Evolutionary conservation across 139 green algal genomes (phyloP).

Genomic region (Chlorella sp.): DNA sequence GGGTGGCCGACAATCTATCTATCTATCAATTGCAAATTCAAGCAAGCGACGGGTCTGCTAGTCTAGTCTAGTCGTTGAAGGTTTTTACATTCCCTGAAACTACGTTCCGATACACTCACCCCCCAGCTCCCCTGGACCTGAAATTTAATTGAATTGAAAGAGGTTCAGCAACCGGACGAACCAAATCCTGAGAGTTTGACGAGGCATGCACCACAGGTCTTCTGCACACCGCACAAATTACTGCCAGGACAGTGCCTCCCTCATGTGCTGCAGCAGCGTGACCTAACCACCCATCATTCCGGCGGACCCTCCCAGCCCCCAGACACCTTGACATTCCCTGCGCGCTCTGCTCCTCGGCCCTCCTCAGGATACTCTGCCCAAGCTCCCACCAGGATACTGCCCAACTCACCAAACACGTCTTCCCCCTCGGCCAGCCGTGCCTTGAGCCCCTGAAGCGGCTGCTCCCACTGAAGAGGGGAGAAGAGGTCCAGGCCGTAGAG

Average conservation of each 20-base stretch:
- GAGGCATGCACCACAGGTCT: background rate
- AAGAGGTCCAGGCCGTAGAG: constrained; percentile 96
- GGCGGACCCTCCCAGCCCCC: background rate
- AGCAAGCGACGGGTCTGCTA: too few relatives aligned
- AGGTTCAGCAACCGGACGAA: too few relatives aligned
- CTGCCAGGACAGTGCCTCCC: background rate
- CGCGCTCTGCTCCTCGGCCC: background rate
- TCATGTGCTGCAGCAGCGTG: too few relatives aligned
- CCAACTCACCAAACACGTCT: constrained; percentile 81
- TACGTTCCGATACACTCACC: too few relatives aligned
- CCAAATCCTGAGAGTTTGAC: background rate
- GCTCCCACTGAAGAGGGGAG: constrained; percentile 89
- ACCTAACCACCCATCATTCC: background rate
- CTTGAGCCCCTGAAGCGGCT: constrained; percentile 89
- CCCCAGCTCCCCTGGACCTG: too few relatives aligned
- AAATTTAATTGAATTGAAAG: too few relatives aligned
- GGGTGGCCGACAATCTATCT: too few relatives aligned
- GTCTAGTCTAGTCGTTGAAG: too few relatives aligned
- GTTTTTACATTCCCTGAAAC: too few relatives aligned
- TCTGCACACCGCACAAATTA: too few relatives aligned
- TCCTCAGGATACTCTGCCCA: background rate
- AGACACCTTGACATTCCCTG: too few relatives aligned
- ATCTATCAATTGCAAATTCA: too few relatives aligned
- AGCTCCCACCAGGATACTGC: background rate
- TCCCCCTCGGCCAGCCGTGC: constrained; percentile 74